Conservation (phyloP, 148 eudicot species). For the Suaeda aralocaspica region DNA sequence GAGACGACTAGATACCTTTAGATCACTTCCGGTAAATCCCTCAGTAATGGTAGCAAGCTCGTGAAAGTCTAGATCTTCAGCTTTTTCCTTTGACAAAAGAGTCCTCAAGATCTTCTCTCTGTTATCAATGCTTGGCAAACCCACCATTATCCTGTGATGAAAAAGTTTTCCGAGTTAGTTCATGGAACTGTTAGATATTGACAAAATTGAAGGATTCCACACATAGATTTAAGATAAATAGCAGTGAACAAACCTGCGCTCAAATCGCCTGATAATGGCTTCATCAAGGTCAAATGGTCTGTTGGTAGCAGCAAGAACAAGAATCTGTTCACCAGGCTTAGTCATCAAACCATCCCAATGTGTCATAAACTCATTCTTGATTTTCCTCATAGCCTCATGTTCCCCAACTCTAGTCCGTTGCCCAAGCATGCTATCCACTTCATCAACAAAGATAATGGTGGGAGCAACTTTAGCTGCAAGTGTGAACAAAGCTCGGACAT, state of each 20-base stretch:
- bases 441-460: conserved; percentile 80
- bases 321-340: conserved; percentile 75
- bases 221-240: neutral
- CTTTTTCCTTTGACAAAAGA: conserved; percentile 68
- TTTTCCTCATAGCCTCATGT: conserved; percentile 95
- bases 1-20: conserved; percentile 47
- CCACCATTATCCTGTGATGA: conserved; percentile 76
- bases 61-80: conserved; percentile 62
- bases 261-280: conserved; percentile 90
- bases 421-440: conserved; percentile 96
- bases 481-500: conserved; percentile 81
- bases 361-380: conserved; percentile 91
- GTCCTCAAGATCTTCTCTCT: conserved; percentile 82
- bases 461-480: conserved; percentile 95
- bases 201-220: neutral
- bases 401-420: conserved; percentile 88
- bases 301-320: conserved; percentile 95
- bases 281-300: conserved; percentile 95
- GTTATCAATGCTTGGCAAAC: conserved; percentile 70
- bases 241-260: conserved; percentile 61
- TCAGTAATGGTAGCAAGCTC: conserved; percentile 92
- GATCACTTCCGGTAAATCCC: conserved; percentile 96
- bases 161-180: conserved; percentile 6
- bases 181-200: neutral
- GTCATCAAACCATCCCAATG: conserved; percentile 96